Percentiles rank a stretch among this genome's conserved stretches.
These are phyloP conservation scores for Diplosphaera chodatii DNA, from an alignment of 139 green algal genomes.

Conservation along the genomic window DNA sequence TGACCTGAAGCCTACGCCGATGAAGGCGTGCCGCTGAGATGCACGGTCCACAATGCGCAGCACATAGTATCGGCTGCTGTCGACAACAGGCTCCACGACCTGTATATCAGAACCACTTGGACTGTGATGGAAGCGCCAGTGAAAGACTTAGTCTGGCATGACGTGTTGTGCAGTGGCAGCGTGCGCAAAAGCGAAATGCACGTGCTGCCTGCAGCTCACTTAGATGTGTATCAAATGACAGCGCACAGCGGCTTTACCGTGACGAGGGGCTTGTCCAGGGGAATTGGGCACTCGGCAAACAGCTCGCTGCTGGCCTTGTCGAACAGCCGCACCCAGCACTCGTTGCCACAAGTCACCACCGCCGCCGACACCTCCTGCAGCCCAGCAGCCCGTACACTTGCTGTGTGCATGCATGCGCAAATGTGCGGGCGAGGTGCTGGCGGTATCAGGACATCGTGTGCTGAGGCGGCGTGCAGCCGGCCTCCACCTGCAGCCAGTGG, in stretches of 20 bases:
- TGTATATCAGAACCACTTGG: constrained; percentile 15
- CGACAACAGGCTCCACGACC: constrained; percentile 64
- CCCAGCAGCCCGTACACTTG: background rate
- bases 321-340: constrained; percentile 21
- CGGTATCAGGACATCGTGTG: no score
- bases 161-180: no score
- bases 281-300: constrained; percentile 71
- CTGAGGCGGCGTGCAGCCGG: no score
- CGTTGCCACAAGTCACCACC: constrained; percentile 19
- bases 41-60: constrained; percentile 48
- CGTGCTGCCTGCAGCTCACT: no score
- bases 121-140: no score
- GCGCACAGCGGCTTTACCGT: constrained; percentile 22
- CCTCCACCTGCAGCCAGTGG: constrained; percentile 51
- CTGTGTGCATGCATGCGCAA: no score
- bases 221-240: no score
- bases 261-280: constrained; percentile 30
- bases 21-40: constrained; percentile 57
- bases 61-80: constrained; percentile 67
- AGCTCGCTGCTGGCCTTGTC: constrained; percentile 39
- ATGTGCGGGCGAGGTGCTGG: no score
- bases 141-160: no score
- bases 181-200: no score
- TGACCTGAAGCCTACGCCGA: constrained; percentile 63
- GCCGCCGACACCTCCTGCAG: constrained; percentile 18